Base-by-base conservation (phyloP, 371 early-diverging fungal species). In the Mucor ambiguus region DNA sequence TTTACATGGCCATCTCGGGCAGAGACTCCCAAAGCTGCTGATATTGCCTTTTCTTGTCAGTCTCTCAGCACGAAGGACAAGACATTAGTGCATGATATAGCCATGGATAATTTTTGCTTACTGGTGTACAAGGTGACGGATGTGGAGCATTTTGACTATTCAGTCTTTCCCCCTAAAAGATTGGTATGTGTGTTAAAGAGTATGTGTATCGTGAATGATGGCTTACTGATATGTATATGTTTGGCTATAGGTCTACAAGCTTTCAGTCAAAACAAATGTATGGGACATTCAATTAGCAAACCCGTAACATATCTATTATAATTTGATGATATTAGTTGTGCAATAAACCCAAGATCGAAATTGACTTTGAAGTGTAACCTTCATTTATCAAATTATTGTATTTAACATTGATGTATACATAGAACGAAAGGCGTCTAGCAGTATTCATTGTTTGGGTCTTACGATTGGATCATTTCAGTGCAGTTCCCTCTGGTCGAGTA, bases 1-100 rank as follows among this genome's bases (percentile, higher is more conserved):
- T 92, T 85, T 58, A 87, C 92, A 11, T 93, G 92, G 92, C 92
- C 93, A 14, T 73, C 81, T 6, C 66, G 87, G 38, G 89, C 90
- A 4, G 90, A 89, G 43, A 60, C 72, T 4, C 85, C 86, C 4
- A 77, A 72, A 60, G 66, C 79, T 4, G 79, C 72, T 55, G 63
- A 79, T 18, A 61, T 80, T 14, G 75, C 89, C 0, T 90, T 85
- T 62, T 78, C 85, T 20, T 90, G 87, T 64, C 77, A 81, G 32
- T 80, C 80, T 14, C 67, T 91, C 38, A 86, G 86, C 16, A 76
- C n/a, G 1, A 12, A 63, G 24, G 66, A 48, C 61, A 70, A 26
- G 3, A 56, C 70, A 4, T 63, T 82, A 0, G 72, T 80, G n/a
- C 90, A 92, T 72, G 89, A 89, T 66, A 77, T 85, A 60, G 92